Evolutionary conservation across 305 asterid species (phyloP), one percentile per base, ranked within the genome.

Genomic region (Euphrasia arctica): DNA sequence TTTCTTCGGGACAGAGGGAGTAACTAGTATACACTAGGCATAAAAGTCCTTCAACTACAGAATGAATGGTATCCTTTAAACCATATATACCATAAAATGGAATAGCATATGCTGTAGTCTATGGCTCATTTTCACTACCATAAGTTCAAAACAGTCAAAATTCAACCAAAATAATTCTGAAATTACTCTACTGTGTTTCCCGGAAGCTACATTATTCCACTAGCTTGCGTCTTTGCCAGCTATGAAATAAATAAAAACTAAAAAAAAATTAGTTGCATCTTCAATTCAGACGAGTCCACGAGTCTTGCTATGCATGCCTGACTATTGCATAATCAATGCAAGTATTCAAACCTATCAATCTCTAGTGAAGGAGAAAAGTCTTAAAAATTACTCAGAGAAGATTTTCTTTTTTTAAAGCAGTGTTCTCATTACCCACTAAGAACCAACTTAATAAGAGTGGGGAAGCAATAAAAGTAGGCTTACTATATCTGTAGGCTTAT

Each of bases 401-500:
- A 55, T 34, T 47, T 18, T 18, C 22, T 18, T 18, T 18, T 18
- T 58, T 36, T 6, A 27, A 58, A 47, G 57, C 15, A 55, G 39
- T 32, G 39, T 61, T 63, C 67, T 54, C 47, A 32, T 15, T 48
- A 48, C 15, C 50, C 42, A 58, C 29, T 54, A 55, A 42, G 60
- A 27, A 60, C 55, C 10, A 62, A 14, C 22, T 15, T 69, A 58
- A 67, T 9, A 13, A 54, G 47, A 42, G 6, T 42, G 31, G 13
- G 43, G 66, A 58, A 10, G 15, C 42, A 54, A 67, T 7, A 74
- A 48, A 47, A n/a, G 64, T 65, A 34, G 28, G 68, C 90, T 79
- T 81, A 91, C 98, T 9, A 91, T 89, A 67, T 91, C 98, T 12
- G 96, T 92, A 39, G 98, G 95, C 82, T 92, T 92, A 75, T 92